phyloP scores from a whole-genome alignment of 2,329 filamentous ascomycete genomes.

The Beauveria pseudobassiana region DNA sequence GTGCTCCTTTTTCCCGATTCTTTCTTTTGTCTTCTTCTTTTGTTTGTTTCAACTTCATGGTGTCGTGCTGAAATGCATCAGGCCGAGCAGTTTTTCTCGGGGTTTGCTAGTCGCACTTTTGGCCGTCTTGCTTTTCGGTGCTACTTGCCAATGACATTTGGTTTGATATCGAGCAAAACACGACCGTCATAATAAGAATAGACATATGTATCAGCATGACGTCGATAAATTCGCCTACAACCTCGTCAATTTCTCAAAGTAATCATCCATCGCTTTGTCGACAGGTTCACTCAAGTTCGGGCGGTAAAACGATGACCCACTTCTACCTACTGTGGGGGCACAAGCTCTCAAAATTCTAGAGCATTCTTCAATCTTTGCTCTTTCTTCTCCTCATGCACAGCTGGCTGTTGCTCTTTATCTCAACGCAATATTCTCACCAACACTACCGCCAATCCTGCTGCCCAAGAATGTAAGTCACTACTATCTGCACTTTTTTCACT shows the following conservation, averaged over 20 bases:
- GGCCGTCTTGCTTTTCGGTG: too few species aligned
- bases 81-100: too few species aligned
- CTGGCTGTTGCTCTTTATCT: constrained; percentile 8
- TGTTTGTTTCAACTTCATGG: too few species aligned
- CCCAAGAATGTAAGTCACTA: neutral
- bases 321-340: constrained; percentile 7
- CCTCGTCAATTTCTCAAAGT: neutral
- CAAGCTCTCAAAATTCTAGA: constrained; percentile 13
- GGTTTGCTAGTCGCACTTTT: too few species aligned
- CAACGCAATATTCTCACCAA: neutral
- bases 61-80: too few species aligned
- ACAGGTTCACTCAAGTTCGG: neutral
- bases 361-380: constrained; percentile 9
- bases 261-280: neutral
- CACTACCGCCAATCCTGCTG: neutral
- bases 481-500: constrained; percentile 13
- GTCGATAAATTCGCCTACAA: too few species aligned
- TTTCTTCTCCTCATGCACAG: constrained; percentile 5
- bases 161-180: too few species aligned
- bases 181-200: too few species aligned
- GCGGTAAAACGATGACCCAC: constrained; percentile 5
- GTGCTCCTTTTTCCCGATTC: neutral
- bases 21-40: neutral
- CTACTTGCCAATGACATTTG: too few species aligned
- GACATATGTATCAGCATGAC: too few species aligned